These are phyloP conservation scores for Gracilaria gracilis DNA, from an alignment of 23 red algal species.

Conservation along the genomic window DNA sequence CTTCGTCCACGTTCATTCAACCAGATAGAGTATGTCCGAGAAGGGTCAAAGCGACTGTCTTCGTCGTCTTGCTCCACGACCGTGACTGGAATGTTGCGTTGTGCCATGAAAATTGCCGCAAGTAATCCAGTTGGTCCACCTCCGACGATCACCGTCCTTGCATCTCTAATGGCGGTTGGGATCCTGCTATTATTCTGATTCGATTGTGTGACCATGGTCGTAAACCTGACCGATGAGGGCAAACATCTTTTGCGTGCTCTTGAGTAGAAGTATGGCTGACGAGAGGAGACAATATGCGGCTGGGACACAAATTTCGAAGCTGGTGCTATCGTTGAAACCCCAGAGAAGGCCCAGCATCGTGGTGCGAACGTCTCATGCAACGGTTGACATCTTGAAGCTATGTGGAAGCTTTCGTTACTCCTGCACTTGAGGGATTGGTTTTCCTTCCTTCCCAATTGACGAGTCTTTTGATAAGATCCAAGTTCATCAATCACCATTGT, in stretches of 20 bases:
- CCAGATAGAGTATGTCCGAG: neutral
- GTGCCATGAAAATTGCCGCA: constrained; percentile 21
- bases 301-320: neutral
- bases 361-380: no score
- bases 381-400: no score
- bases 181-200: neutral
- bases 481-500: no score
- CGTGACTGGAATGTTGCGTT: constrained; percentile 20
- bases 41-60: constrained; percentile 7
- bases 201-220: neutral
- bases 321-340: no score
- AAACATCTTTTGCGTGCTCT: neutral
- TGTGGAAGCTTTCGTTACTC: no score
- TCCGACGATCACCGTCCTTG: constrained; percentile 43
- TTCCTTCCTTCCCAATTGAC: no score
- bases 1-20: neutral
- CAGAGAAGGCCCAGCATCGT: no score
- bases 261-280: no score
- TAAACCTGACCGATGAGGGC: neutral
- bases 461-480: no score
- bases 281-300: neutral
- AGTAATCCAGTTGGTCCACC: constrained; percentile 42
- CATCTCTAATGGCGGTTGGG: constrained; percentile 2
- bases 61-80: constrained; percentile 32
- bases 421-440: no score